These are phyloP conservation scores for Tillandsia fasciculata DNA, from an alignment of 176 grass and related monocot species.

Conservation along the genomic window DNA sequence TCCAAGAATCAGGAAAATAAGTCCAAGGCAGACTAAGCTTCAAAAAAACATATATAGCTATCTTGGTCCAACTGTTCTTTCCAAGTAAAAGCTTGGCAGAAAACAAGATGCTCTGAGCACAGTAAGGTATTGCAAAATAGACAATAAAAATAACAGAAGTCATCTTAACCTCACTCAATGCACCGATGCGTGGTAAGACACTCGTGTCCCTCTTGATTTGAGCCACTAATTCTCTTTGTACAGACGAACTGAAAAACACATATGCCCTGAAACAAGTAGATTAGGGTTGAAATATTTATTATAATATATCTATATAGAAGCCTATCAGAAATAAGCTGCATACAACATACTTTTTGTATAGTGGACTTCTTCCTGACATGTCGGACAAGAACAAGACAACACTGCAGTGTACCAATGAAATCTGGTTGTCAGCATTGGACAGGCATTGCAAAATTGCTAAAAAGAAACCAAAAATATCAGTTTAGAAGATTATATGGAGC, in stretches of 20 bases:
- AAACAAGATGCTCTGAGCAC: too few species aligned
- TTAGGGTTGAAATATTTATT: too few species aligned
- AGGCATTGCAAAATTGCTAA: too few species aligned
- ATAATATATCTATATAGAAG: too few species aligned
- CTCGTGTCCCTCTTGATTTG: conserved; percentile 50
- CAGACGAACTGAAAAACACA: conserved; percentile 79
- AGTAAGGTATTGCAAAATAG: conserved; percentile 8
- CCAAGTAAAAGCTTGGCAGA: not conserved
- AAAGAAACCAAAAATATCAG: not conserved
- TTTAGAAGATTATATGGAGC: not conserved
- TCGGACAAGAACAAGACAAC: too few species aligned
- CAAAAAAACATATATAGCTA: not conserved
- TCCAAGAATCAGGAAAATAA: not conserved
- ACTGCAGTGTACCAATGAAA: too few species aligned
- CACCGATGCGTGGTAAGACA: conserved; percentile 51
- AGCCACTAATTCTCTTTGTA: conserved; percentile 50
- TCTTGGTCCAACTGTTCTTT: not conserved
- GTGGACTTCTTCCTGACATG: too few species aligned
- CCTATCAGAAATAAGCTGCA: too few species aligned
- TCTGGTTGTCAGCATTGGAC: too few species aligned
- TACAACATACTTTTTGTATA: too few species aligned
- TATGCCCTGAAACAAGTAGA: conserved; percentile 62
- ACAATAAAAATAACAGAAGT: conserved; percentile 6
- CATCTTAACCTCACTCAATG: conserved; percentile 67
- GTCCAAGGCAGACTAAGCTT: not conserved